phyloP scores from a whole-genome alignment of 352 stramenopile genomes.

The Phytopythium cucurbitacearum region DNA sequence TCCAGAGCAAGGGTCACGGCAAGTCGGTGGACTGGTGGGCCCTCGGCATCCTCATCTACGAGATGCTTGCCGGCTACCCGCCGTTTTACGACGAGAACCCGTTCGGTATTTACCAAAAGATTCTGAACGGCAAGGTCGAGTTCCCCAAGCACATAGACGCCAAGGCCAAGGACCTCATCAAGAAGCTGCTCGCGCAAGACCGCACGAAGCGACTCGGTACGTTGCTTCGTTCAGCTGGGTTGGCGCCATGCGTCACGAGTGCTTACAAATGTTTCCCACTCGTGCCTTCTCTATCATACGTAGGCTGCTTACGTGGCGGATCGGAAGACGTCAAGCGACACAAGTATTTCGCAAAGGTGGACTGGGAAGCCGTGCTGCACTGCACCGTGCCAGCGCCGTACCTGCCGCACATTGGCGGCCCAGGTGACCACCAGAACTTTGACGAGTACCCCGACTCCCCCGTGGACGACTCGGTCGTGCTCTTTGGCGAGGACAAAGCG shows the following conservation, averaged over 20 bases:
- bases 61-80: slow-evolving; percentile 89
- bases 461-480: slow-evolving; percentile 74
- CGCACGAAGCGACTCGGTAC: slow-evolving; percentile 85
- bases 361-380: slow-evolving; percentile 81
- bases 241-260: neutral
- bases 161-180: slow-evolving; percentile 90
- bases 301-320: slow-evolving; percentile 87
- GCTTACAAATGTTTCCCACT: slow-evolving; percentile 4
- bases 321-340: slow-evolving; percentile 90
- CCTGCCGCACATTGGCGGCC: slow-evolving; percentile 74
- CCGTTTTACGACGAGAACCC: slow-evolving; percentile 92
- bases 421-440: slow-evolving; percentile 91
- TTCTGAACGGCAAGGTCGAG: slow-evolving; percentile 88
- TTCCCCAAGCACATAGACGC: slow-evolving; percentile 88
- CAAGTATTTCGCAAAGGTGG: slow-evolving; percentile 89
- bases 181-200: slow-evolving; percentile 88
- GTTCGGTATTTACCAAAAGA: slow-evolving; percentile 94
- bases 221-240: slow-evolving; percentile 7
- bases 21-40: slow-evolving; percentile 92
- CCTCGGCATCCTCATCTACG: slow-evolving; percentile 88
- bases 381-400: slow-evolving; percentile 78
- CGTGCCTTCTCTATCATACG: slow-evolving; percentile 4
- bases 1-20: slow-evolving; percentile 87
- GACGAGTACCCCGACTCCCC: slow-evolving; percentile 92
- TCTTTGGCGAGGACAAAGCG: slow-evolving; percentile 82